Evolutionary conservation across 805 yeast species (phyloP).

Genomic region (Wickerhamomyces xylosicus): DNA sequence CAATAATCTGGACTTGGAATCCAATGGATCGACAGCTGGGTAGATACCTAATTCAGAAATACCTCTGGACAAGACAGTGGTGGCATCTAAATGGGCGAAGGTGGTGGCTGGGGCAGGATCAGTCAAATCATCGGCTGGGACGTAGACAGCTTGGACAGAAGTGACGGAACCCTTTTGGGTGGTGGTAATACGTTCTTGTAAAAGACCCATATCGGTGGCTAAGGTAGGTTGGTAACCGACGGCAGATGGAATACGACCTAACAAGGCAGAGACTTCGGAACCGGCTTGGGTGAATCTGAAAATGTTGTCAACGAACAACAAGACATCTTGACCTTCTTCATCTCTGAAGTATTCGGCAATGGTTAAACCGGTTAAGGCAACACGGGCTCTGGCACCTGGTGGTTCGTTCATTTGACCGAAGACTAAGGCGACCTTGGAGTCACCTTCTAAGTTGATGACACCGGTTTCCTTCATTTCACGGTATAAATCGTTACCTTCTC

Average conservation of each 20-base stretch:
- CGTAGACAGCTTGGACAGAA: conserved; percentile 99
- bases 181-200: conserved; percentile 99
- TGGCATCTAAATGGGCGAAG: conserved; percentile 99
- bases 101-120: conserved; percentile 99
- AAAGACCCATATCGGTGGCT: conserved; percentile 99
- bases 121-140: conserved; percentile 99
- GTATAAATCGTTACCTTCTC: conserved; percentile 99
- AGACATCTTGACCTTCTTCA: conserved; percentile 99
- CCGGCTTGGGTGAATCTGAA: conserved; percentile 99
- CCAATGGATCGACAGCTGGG: conserved; percentile 99
- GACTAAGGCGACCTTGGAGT: conserved; percentile 97
- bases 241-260: conserved; percentile 99
- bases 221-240: conserved; percentile 99
- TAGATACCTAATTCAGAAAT: conserved; percentile 99
- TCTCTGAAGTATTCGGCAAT: conserved; percentile 99
- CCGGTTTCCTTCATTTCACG: conserved; percentile 99
- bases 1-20: conserved; percentile 96
- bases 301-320: conserved; percentile 98
- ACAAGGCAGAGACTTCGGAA: conserved; percentile 98
- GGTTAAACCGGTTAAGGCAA: conserved; percentile 98
- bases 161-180: conserved; percentile 99
- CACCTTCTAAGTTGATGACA: conserved; percentile 99
- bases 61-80: conserved; percentile 99
- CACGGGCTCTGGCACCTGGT: conserved; percentile 99
- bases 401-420: conserved; percentile 99